These are phyloP conservation scores for Clavispora fructus DNA, from an alignment of 805 yeast genomes.

Conservation along the genomic window DNA sequence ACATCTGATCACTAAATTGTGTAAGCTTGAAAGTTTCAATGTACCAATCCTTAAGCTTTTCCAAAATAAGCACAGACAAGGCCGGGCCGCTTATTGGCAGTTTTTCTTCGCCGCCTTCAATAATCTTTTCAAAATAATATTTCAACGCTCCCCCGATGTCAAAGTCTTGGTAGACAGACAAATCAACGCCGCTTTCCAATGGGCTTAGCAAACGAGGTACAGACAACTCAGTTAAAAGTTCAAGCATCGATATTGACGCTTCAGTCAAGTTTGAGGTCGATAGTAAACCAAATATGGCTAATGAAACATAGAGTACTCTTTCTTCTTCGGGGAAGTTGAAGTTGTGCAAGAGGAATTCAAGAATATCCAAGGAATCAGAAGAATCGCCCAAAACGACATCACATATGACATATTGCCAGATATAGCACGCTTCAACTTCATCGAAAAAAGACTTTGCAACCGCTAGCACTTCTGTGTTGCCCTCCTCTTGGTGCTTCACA, in stretches of 20 bases:
- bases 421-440: slow-evolving; percentile 72
- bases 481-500: neutral
- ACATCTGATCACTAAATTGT: slow-evolving; percentile 14
- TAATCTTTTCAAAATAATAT: slow-evolving; percentile 15
- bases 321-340: slow-evolving; percentile 86
- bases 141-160: neutral
- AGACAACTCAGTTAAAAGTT: slow-evolving; percentile 44
- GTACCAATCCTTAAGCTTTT: slow-evolving; percentile 14
- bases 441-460: slow-evolving; percentile 74
- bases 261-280: slow-evolving; percentile 12
- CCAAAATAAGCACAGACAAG: slow-evolving; percentile 16
- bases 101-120: slow-evolving; percentile 1
- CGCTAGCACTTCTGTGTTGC: slow-evolving; percentile 38
- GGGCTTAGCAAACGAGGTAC: slow-evolving; percentile 56
- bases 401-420: slow-evolving; percentile 63
- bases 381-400: slow-evolving; percentile 32
- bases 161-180: neutral
- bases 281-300: slow-evolving; percentile 50
- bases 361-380: slow-evolving; percentile 36
- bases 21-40: slow-evolving; percentile 12
- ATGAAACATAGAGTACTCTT: slow-evolving; percentile 74
- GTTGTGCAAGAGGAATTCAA: slow-evolving; percentile 54
- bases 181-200: neutral
- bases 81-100: slow-evolving; percentile 13
- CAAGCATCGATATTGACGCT: slow-evolving; percentile 37